Base-by-base conservation (phyloP, 1,284 basidiomycete genomes). In the Malassezia cuniculi region DNA sequence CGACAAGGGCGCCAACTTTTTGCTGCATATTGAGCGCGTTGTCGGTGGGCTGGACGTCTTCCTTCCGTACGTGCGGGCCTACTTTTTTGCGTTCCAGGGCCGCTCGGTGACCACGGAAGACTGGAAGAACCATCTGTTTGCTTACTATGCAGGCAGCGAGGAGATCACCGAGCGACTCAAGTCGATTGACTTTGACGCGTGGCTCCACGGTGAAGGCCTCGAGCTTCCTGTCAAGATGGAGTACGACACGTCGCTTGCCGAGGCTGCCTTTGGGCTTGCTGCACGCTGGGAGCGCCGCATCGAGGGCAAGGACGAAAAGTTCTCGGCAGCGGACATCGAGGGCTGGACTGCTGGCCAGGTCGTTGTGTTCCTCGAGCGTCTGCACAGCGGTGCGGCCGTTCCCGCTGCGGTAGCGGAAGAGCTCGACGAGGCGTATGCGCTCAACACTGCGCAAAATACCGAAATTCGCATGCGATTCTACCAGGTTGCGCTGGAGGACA, bases 51-150 rank as follows among this genome's bases (percentile, higher is more conserved):
- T 93, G 34, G 80, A 93, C 34, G 76, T 62, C 27, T 71, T 70
- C 47, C 46, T 69, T 4, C 69, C 68, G 33, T 64, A 57, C 54
- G 75, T 82, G 24, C 76, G 74, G 51, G 76, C 82, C 61, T 87
- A 86, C 66, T 82, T 89, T 51, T 45, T 46, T 35, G 52, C 60
- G 18, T 66, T 62, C 36, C 50, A 53, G 44, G 81, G 85, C 11
- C 77, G 80, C 62, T 82, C 83, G 48, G 84, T 95, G 64, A 82
- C 81, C 11, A 93, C 86, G 0, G 72, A 78, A 26, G 76, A 90
- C 55, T 95, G 87, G 86, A 81, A 82, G 57, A 71, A 73, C 4
- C 85, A 95, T 62, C 71, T 97, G 15, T 84, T 64, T n/a, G 90
- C 81, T 67, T 95, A 78, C 69, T 70, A 50, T 69, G 81, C 57